A percentile compares a stretch with the other conserved stretches of the same genome.
phyloP scores from a whole-genome alignment of 116 monocot genomes.

The Zostera marina region DNA sequence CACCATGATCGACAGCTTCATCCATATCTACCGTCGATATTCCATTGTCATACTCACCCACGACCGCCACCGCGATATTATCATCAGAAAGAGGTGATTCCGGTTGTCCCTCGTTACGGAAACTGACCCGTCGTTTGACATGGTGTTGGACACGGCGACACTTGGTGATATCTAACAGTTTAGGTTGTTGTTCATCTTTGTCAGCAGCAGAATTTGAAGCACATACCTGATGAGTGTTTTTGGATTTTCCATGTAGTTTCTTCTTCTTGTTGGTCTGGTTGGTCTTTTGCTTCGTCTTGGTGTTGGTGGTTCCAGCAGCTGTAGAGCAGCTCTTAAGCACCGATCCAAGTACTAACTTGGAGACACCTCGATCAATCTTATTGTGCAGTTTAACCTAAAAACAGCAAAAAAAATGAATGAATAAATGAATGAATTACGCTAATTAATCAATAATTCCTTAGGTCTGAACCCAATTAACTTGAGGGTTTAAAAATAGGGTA shows the following conservation, averaged over 20 bases:
- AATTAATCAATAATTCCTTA: too few species aligned
- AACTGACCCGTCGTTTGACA: slow-evolving; percentile 30
- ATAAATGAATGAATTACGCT: too few species aligned
- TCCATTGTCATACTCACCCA: too few species aligned
- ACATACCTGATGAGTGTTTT: slow-evolving; percentile 11
- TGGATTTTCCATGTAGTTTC: slow-evolving; percentile 12
- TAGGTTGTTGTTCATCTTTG: slow-evolving; percentile 3
- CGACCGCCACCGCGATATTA: too few species aligned
- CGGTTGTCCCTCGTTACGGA: slow-evolving; percentile 5
- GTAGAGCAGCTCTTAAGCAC: slow-evolving; percentile 9
- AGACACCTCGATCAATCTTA: slow-evolving; percentile 6
- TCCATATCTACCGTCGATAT: too few species aligned
- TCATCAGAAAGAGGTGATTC: too few species aligned
- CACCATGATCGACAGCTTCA: too few species aligned
- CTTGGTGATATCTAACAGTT: neutral
- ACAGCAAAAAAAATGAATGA: too few species aligned
- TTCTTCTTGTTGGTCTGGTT: slow-evolving; percentile 5
- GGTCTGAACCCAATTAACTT: too few species aligned
- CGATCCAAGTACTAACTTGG: slow-evolving; percentile 18
- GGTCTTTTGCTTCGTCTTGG: slow-evolving; percentile 14
- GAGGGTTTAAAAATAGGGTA: too few species aligned
- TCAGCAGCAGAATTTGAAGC: slow-evolving; percentile 30
- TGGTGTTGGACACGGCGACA: slow-evolving; percentile 7
- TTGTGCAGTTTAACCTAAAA: neutral
- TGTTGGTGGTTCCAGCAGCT: slow-evolving; percentile 5